These are phyloP conservation scores for Pseudoturritis turrita DNA, from an alignment of 345 rosid genomes.

Conservation along the genomic window DNA sequence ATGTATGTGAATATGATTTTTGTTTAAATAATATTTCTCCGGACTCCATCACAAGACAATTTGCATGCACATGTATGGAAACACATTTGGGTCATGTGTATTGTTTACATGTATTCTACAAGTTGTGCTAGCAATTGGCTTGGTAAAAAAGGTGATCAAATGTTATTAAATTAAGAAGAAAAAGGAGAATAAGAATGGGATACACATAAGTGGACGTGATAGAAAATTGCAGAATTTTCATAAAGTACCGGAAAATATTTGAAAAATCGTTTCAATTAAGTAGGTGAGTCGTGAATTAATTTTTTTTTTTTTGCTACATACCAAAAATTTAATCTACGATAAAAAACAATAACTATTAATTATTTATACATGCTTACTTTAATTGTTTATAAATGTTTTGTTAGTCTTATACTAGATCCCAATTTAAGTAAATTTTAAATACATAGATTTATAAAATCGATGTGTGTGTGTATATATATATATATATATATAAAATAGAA, in stretches of 20 bases:
- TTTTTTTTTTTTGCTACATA: background rate
- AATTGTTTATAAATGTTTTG: background rate
- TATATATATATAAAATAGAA: no score
- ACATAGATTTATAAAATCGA: no score
- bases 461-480: background rate
- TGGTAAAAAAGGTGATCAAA: background rate
- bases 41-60: background rate
- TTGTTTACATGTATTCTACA: slow-evolving; percentile 16
- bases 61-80: slow-evolving; percentile 20
- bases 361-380: background rate
- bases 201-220: slow-evolving; percentile 20
- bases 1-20: background rate
- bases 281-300: background rate
- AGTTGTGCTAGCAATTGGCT: slow-evolving; percentile 3
- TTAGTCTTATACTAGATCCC: background rate
- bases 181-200: slow-evolving; percentile 16
- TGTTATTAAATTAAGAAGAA: slow-evolving; percentile 1
- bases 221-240: background rate
- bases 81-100: background rate
- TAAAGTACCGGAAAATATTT: background rate
- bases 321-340: background rate
- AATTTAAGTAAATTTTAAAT: background rate
- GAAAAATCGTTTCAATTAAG: slow-evolving; percentile 2
- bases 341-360: no score
- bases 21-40: background rate